Percentiles rank a stretch among this genome's conserved stretches.
phyloP scores from a whole-genome alignment of 352 stramenopile species.

The Phytopythium montanum region DNA sequence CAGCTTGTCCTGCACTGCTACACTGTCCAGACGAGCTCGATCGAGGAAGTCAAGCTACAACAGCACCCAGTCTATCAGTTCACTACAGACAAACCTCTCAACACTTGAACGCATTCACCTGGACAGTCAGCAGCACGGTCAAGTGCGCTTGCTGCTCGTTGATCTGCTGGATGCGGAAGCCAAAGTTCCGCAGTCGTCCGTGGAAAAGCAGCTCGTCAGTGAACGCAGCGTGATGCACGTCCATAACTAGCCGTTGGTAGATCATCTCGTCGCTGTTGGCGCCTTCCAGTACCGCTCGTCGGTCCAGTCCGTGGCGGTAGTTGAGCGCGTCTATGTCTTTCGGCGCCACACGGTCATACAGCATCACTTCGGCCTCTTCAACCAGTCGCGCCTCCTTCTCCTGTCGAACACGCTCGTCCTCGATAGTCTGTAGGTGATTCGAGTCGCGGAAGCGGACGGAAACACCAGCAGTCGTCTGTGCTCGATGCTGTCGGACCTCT shows the following conservation, averaged over 20 bases:
- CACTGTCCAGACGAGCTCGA: slow-evolving; percentile 39
- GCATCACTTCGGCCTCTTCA: slow-evolving; percentile 37
- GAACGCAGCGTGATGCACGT: slow-evolving; percentile 51
- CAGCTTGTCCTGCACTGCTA: slow-evolving; percentile 45
- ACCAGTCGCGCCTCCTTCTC: slow-evolving; percentile 69
- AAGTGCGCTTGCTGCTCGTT: slow-evolving; percentile 32
- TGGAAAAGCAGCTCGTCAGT: slow-evolving; percentile 69
- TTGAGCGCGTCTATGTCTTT: slow-evolving; percentile 74
- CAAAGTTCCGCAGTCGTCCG: slow-evolving; percentile 61
- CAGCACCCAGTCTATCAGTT: neutral
- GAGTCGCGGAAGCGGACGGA: slow-evolving; percentile 30
- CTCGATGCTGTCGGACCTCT: slow-evolving; percentile 49
- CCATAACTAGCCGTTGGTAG: slow-evolving; percentile 43
- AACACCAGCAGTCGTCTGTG: slow-evolving; percentile 32
- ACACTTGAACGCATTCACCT: slow-evolving; percentile 29
- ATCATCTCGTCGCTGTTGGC: slow-evolving; percentile 33
- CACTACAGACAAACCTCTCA: neutral
- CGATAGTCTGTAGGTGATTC: slow-evolving; percentile 40
- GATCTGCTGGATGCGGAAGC: slow-evolving; percentile 59
- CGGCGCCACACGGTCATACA: slow-evolving; percentile 58
- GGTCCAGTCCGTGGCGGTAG: slow-evolving; percentile 61
- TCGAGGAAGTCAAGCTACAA: slow-evolving; percentile 48
- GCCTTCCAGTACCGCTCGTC: slow-evolving; percentile 17
- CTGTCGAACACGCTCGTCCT: slow-evolving; percentile 56
- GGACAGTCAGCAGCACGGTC: slow-evolving; percentile 38